Evolutionary conservation across 371 early-diverging fungal species (phyloP).

Genomic region (Chytridium lagenaria): DNA sequence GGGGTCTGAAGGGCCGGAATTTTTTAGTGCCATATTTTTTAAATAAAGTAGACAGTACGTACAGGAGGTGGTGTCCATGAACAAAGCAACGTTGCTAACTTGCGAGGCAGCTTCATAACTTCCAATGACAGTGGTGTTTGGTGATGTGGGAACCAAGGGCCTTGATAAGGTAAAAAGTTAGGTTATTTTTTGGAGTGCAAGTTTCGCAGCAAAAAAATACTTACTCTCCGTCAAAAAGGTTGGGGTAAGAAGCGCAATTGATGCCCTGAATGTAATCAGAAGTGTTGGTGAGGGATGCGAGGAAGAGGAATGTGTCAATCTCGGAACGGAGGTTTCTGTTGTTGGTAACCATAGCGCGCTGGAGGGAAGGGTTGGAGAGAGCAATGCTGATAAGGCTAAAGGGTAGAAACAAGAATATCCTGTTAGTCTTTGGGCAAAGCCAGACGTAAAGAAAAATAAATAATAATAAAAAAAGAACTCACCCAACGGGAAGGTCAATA

Average conservation of each 20-base stretch:
- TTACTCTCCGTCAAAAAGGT: neutral
- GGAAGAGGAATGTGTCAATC: constrained; percentile 2
- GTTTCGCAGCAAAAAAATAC: neutral
- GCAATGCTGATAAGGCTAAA: neutral
- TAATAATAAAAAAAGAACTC: neutral
- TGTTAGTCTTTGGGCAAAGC: no score
- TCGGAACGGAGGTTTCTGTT: neutral
- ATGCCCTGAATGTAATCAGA: constrained; percentile 1
- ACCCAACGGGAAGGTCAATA: neutral
- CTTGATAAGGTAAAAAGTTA: neutral
- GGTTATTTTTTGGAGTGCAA: neutral
- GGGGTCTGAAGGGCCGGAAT: neutral
- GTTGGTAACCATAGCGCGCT: constrained; percentile 2
- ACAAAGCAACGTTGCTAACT: neutral
- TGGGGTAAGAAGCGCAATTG: constrained; percentile 9
- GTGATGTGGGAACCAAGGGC: neutral
- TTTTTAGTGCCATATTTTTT: no score
- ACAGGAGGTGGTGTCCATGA: constrained; percentile 2
- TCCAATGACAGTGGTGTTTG: constrained; percentile 6
- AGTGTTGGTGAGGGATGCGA: neutral
- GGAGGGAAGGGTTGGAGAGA: neutral
- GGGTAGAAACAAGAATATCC: neutral
- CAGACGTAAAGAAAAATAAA: neutral
- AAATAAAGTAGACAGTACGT: no score
- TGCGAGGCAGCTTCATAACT: neutral